phyloP scores from a whole-genome alignment of 306 rosid species.

The Cucumis cinereus region DNA sequence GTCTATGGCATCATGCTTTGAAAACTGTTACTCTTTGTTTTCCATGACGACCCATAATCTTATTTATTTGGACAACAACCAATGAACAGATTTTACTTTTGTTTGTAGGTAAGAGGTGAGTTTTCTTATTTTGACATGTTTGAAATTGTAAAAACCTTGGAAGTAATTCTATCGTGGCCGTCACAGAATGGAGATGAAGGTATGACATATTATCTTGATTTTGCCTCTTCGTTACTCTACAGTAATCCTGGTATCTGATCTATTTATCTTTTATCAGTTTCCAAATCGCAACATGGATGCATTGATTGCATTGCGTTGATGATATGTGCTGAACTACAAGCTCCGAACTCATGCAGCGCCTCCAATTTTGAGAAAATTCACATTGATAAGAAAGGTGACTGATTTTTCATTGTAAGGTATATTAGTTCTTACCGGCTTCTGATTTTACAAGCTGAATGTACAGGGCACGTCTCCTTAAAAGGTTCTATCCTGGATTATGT shows the following conservation, averaged over 20 bases:
- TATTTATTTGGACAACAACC: constrained; percentile 9
- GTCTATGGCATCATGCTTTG: not conserved
- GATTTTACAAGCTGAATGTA: constrained; percentile 15
- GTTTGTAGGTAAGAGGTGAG: constrained; percentile 55
- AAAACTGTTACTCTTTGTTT: not conserved
- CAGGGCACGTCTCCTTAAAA: constrained; percentile 30
- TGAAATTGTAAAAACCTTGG: constrained; percentile 41
- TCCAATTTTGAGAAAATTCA: constrained; percentile 17
- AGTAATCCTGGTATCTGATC: not conserved
- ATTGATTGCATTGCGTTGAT: constrained; percentile 83
- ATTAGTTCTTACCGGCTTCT: not conserved
- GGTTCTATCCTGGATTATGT: constrained; percentile 31
- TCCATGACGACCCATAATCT: constrained; percentile 7
- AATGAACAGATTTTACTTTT: constrained; percentile 14
- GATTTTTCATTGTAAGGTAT: constrained; percentile 1
- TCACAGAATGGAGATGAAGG: constrained; percentile 68
- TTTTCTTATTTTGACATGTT: constrained; percentile 44
- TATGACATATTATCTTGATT: constrained; percentile 12
- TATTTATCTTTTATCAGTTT: constrained; percentile 27
- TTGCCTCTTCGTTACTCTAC: constrained; percentile 4
- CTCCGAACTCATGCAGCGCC: constrained; percentile 21
- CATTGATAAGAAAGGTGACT: constrained; percentile 29
- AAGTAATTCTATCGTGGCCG: constrained; percentile 61
- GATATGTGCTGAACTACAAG: constrained; percentile 69
- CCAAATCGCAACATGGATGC: constrained; percentile 87